Evolutionary conservation across 2,329 filamentous ascomycete genomes (phyloP), one percentile per base, ranked within the genome.

Genomic region (Cryphonectria radicalis): DNA sequence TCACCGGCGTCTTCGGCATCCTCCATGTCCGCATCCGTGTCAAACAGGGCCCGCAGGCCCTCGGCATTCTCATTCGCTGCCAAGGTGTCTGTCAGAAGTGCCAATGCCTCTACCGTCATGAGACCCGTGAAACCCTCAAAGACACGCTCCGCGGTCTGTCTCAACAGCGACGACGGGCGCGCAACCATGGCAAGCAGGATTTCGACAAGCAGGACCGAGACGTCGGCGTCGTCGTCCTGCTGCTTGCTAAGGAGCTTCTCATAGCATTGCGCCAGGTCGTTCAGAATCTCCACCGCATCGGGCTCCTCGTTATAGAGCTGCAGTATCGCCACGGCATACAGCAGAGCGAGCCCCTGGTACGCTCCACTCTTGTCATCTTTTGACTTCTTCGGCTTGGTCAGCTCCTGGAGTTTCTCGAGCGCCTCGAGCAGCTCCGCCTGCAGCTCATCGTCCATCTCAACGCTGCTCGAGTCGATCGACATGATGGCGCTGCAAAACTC

Each of bases 221-320:
- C 85, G 8, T 87, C 88, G 0, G 83, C 81, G 76, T 89, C 84
- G 55, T 88, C 81, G 74, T 89, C 85, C 0, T 82, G 81, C 66
- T 86, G 83, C 74, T 90, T 87, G 67, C 86, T 84, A 73, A 89
- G 87, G 66, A 92, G 85, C 77, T 90, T 90, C 60, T 92, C 86
- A 72, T 91, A 92, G 79, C 92, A 94, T 72, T 91, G 85, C 74
- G 92, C 88, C n/a, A 98, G 85, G 76, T 98, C 95, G 68, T 92
- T 89, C 11, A 98, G 84, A 73, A 96, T 91, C 65, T 92, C 90
- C 32, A 97, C 88, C 0, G 94, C 93, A 78, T 98, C 96, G 0
- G 92, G 86, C 72, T 97, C 94, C 35, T 94, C 93, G 77, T 95
- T 95, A 82, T 97, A 97, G 11, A 97, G 87, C 79, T 98, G 94